Evolutionary conservation across 805 yeast species (phyloP).

Genomic region (Ogataea parapolymorpha): DNA sequence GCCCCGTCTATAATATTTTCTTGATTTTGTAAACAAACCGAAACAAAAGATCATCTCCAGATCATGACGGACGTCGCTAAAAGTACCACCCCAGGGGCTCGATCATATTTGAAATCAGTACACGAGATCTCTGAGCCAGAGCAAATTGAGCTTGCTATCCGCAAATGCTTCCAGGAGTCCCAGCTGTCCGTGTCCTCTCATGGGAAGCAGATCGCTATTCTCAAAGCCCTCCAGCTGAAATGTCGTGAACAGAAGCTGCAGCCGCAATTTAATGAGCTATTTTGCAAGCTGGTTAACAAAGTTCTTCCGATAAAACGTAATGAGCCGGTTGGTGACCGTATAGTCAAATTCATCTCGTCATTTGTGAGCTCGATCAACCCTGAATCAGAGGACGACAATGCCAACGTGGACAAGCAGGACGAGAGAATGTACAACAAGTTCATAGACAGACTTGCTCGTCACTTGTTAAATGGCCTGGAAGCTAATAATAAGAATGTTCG

Average conservation of each 20-base stretch:
- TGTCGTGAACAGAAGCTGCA: slow-evolving; percentile 51
- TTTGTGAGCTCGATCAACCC: slow-evolving; percentile 51
- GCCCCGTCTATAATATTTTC: slow-evolving; percentile 1
- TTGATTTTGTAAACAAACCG: slow-evolving; percentile 11
- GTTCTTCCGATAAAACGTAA: slow-evolving; percentile 65
- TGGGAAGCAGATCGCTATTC: slow-evolving; percentile 62
- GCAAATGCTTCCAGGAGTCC: slow-evolving; percentile 75
- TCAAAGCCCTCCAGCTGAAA: slow-evolving; percentile 55
- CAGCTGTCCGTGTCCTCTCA: slow-evolving; percentile 75
- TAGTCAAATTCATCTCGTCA: slow-evolving; percentile 63
- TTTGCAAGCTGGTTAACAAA: slow-evolving; percentile 61
- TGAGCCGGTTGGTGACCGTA: slow-evolving; percentile 70
- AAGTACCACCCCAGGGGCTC: slow-evolving; percentile 1
- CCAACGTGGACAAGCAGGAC: slow-evolving; percentile 30
- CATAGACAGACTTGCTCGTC: slow-evolving; percentile 58
- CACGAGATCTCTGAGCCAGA: slow-evolving; percentile 19
- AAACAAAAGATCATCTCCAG: slow-evolving; percentile 6
- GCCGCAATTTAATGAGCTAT: slow-evolving; percentile 56
- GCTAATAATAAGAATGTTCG: slow-evolving; percentile 76
- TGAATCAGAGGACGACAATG: slow-evolving; percentile 31
- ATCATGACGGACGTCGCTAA: slow-evolving; percentile 6
- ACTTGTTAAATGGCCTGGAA: slow-evolving; percentile 72
- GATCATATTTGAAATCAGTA: slow-evolving; percentile 11
- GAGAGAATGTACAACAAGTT: slow-evolving; percentile 47
- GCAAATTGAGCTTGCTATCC: slow-evolving; percentile 46